These are phyloP conservation scores for Glycine tomentella DNA, from an alignment of 306 rosid genomes.

Conservation along the genomic window DNA sequence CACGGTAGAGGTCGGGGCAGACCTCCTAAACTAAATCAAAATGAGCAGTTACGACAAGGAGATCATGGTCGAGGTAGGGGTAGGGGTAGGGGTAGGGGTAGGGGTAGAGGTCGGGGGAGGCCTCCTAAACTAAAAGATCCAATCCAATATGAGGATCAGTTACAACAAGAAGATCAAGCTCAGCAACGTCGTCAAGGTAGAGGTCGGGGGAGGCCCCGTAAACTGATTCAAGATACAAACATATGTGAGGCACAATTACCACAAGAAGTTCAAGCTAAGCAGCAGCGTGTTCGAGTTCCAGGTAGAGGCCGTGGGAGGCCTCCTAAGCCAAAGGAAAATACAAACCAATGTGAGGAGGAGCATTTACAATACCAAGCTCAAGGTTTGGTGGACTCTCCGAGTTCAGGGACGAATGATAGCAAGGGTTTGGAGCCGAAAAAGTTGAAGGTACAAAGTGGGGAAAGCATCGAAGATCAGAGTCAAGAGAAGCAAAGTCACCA, in stretches of 20 bases:
- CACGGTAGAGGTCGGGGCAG: not conserved
- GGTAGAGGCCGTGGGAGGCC: not conserved
- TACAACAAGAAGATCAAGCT: not conserved
- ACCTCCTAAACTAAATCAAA: too few species aligned
- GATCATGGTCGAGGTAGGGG: not conserved
- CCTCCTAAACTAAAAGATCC: not conserved
- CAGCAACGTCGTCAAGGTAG: not conserved
- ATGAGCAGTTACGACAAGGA: not conserved
- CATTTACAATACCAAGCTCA: not conserved
- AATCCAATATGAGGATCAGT: not conserved
- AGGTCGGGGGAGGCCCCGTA: slow-evolving; percentile 4
- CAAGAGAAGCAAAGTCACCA: slow-evolving; percentile 1
- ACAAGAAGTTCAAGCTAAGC: not conserved
- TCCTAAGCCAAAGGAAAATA: not conserved
- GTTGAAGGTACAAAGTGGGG: not conserved
- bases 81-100: slow-evolving; percentile 6
- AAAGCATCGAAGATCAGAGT: not conserved
- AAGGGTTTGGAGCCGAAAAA: not conserved
- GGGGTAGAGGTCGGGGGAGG: slow-evolving; percentile 14
- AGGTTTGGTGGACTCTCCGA: slow-evolving; percentile 17
- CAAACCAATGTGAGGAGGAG: not conserved
- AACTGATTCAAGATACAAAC: not conserved
- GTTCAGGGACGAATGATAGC: slow-evolving; percentile 18
- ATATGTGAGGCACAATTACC: not conserved
- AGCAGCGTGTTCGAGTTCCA: not conserved